Base-by-base conservation (phyloP, 1,284 basidiomycete species). In the Ganoderma lingzhi region DNA sequence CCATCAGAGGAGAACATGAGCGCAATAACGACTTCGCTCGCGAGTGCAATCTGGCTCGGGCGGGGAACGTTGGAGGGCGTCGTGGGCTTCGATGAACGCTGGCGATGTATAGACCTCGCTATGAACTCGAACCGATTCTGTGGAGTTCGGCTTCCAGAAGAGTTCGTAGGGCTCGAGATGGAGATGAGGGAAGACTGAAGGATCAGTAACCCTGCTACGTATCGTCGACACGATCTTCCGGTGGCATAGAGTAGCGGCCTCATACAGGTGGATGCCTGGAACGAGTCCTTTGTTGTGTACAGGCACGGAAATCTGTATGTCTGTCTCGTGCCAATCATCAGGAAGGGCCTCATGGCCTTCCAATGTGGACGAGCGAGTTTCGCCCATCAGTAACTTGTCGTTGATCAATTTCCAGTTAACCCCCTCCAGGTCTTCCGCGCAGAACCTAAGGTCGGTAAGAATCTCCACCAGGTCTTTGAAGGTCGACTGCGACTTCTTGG, bases 391-490 rank as follows among this genome's bases (percentile, higher is more conserved):
- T n/a, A 51, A 23, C 48, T 28, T 51, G 8, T 51, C 48, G 48
- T 51, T 51, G 23, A 51, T 51, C n/a, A 12, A 3, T 9, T 51
- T 51, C 48, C 48, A 51, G n/a, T 51, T 51, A 23, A 51, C 48
- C 4, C 48, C 48, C 12, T 0, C 23, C 8, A 51, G 48, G 9
- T 63, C 62, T 9, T 39, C 35, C 5, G 58, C 42, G 23, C 41
- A 12, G 64, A 69, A 66, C 30, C 39, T 35, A 15, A 32, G 32
- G 39, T 69, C 59, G 2, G 15, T 55, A 35, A 69, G n/a, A 12
- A 69, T 68, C 5, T 68, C 56, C 4, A 66, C 15, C 6, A 69
- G 64, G 30, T 69, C 59, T n/a, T 55, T 59, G 53, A 69, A 69
- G 41, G 42, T 45, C 15, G 65, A 58, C 42, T 69, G 28, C 35